Percentiles rank a stretch among this genome's conserved stretches.
Evolutionary conservation across 148 eudicot genomes (phyloP).

Genomic region (Chenopodium album): DNA sequence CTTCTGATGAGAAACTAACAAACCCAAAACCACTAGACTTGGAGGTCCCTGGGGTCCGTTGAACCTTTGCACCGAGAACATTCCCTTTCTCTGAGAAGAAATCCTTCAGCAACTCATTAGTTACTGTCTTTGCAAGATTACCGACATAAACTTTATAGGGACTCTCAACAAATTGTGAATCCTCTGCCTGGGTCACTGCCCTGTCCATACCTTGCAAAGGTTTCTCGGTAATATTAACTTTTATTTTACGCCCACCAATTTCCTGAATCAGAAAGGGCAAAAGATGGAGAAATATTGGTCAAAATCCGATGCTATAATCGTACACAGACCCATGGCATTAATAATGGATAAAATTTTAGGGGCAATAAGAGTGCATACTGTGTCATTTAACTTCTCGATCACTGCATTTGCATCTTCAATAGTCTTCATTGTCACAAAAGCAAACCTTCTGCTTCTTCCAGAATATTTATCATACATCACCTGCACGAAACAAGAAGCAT

Average conservation of each 20-base stretch:
- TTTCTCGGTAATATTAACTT: constrained; percentile 88
- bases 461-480: constrained; percentile 90
- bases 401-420: constrained; percentile 90
- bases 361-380: constrained; percentile 36
- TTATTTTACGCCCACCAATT: constrained; percentile 79
- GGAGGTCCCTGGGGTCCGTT: constrained; percentile 84
- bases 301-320: neutral
- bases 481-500: constrained; percentile 30
- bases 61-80: constrained; percentile 80
- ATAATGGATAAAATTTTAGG: constrained; percentile 18
- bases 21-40: constrained; percentile 88
- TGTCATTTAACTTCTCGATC: constrained; percentile 80
- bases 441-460: constrained; percentile 85
- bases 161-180: constrained; percentile 77
- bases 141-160: constrained; percentile 88
- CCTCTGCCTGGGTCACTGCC: constrained; percentile 57
- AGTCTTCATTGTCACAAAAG: constrained; percentile 86
- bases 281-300: neutral
- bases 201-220: constrained; percentile 46
- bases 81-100: constrained; percentile 83
- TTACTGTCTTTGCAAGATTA: constrained; percentile 88
- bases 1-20: constrained; percentile 88
- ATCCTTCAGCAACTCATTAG: constrained; percentile 58
- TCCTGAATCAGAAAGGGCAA: constrained; percentile 36
- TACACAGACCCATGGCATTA: neutral